Percentiles rank a stretch among this genome's conserved stretches.
Conservation (phyloP, 371 early-diverging fungal species). For the Mucor circinelloides region DNA sequence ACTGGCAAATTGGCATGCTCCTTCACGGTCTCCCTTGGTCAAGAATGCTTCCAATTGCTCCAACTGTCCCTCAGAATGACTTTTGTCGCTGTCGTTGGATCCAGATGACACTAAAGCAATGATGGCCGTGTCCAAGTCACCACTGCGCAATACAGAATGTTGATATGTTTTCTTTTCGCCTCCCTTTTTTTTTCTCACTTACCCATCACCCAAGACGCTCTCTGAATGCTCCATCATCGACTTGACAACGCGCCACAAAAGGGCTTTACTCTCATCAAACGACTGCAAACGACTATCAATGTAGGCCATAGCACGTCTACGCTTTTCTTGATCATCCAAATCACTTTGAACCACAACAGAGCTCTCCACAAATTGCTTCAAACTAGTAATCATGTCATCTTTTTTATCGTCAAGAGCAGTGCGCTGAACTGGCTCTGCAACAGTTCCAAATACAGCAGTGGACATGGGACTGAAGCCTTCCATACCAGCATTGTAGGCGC, state of each 20-base stretch:
- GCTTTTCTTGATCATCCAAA: constrained; percentile 57
- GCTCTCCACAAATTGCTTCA: not conserved
- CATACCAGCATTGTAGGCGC: not conserved
- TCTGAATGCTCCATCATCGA: constrained; percentile 65
- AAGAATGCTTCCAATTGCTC: constrained; percentile 65
- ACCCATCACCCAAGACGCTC: constrained; percentile 43
- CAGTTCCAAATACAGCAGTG: not conserved
- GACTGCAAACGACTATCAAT: constrained; percentile 55
- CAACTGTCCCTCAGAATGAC: constrained; percentile 25
- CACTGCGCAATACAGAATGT: not conserved
- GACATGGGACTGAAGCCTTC: constrained; percentile 1
- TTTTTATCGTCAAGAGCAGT: constrained; percentile 20
- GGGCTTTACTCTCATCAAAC: constrained; percentile 30
- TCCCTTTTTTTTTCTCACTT: constrained; percentile 3
- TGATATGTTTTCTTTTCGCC: not conserved
- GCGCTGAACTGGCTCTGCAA: not conserved
- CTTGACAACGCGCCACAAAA: constrained; percentile 70
- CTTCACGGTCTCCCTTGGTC: constrained; percentile 72
- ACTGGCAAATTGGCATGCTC: constrained; percentile 73
- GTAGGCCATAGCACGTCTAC: constrained; percentile 63
- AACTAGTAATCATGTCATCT: not conserved
- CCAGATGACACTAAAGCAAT: constrained; percentile 18
- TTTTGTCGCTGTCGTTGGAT: constrained; percentile 4
- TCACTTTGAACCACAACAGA: constrained; percentile 54
- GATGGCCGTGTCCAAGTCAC: constrained; percentile 19